Evolutionary conservation across 352 stramenopile species (phyloP).

Genomic region (Phytophthora chlamydospora): DNA sequence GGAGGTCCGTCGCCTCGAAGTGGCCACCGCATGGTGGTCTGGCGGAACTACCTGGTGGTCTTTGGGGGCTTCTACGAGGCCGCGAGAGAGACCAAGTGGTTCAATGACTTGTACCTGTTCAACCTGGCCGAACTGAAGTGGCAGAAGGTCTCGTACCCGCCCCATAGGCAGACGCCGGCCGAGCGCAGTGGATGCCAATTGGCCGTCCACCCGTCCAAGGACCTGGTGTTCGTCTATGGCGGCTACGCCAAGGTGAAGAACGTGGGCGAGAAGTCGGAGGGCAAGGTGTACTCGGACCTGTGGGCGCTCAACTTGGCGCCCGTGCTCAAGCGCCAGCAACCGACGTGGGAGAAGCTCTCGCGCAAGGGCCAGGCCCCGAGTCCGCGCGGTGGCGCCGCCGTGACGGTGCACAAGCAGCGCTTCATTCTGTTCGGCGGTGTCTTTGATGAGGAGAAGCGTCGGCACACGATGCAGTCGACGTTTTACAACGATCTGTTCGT

Average conservation of each 20-base stretch:
- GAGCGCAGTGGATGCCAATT: constrained; percentile 87
- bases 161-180: constrained; percentile 63
- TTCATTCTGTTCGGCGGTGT: constrained; percentile 98
- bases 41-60: constrained; percentile 96
- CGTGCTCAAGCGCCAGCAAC: constrained; percentile 87
- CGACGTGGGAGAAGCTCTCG: constrained; percentile 95
- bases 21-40: constrained; percentile 95
- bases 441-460: constrained; percentile 90
- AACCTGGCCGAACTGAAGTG: constrained; percentile 91
- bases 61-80: constrained; percentile 99
- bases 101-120: constrained; percentile 95
- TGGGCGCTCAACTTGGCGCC: constrained; percentile 95
- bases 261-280: constrained; percentile 90
- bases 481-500: constrained; percentile 98
- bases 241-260: constrained; percentile 97
- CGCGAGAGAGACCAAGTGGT: constrained; percentile 92
- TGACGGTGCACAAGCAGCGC: constrained; percentile 94
- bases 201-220: constrained; percentile 83
- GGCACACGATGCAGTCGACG: constrained; percentile 84
- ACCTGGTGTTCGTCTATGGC: constrained; percentile 94
- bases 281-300: constrained; percentile 95
- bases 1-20: constrained; percentile 80
- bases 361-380: constrained; percentile 87
- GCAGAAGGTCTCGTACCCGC: constrained; percentile 79
- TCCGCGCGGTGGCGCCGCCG: constrained; percentile 76